Conservation (phyloP, 108 stramenopile genomes). For the Fistulifera solaris region DNA sequence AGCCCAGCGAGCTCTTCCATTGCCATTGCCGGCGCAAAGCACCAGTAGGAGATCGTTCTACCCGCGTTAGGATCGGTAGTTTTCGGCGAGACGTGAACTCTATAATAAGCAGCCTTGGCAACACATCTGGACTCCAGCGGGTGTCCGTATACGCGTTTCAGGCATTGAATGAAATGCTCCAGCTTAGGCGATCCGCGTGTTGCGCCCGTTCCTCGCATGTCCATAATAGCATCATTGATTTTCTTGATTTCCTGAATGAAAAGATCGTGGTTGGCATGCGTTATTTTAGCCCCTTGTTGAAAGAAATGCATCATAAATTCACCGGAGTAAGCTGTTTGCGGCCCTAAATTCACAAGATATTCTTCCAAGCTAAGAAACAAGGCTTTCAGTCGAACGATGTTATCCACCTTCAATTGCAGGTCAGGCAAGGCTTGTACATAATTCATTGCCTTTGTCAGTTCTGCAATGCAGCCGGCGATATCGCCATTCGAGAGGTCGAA, state of each 20-base stretch:
- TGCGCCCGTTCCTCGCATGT: constrained; percentile 40
- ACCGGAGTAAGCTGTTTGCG: constrained; percentile 45
- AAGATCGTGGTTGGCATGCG: constrained; percentile 52
- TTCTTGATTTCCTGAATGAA: constrained; percentile 53
- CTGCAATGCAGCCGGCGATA: constrained; percentile 71
- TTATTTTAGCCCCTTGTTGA: constrained; percentile 55
- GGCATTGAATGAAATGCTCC: constrained; percentile 59
- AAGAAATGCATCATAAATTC: constrained; percentile 82
- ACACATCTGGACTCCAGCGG: constrained; percentile 49
- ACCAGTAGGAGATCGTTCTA: constrained; percentile 90
- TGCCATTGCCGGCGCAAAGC: constrained; percentile 93
- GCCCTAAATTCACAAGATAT: constrained; percentile 34
- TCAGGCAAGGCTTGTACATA: constrained; percentile 31
- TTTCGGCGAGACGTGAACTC: constrained; percentile 29
- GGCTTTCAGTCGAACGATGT: constrained; percentile 65
- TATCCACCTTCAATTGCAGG: constrained; percentile 30
- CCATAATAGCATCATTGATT: constrained; percentile 62
- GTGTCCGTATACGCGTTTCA: constrained; percentile 74
- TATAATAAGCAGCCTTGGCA: constrained; percentile 73
- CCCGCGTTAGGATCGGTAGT: constrained; percentile 15
- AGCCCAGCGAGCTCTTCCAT: constrained; percentile 81
- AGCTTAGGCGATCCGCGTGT: constrained; percentile 51
- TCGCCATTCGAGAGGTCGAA: constrained; percentile 83
- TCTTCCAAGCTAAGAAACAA: constrained; percentile 75
- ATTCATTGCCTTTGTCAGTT: constrained; percentile 45